Percentiles rank a stretch among this genome's conserved stretches.
These are phyloP conservation scores for Coemansia sp. DNA, from an alignment of 192 early-diverging fungal genomes.

Conservation along the genomic window DNA sequence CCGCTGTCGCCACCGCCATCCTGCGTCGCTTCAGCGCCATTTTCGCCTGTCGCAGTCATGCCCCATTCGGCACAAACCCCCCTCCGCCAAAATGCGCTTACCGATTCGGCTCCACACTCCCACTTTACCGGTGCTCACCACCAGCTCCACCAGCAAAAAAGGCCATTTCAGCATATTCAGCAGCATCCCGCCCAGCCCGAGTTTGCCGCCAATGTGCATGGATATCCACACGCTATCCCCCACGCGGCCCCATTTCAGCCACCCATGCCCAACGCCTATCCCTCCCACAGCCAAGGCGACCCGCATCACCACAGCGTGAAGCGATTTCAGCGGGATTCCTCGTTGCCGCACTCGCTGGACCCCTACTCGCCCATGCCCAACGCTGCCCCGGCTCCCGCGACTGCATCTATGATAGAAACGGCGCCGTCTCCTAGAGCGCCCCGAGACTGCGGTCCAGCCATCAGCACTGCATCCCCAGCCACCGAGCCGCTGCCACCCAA, in stretches of 20 bases:
- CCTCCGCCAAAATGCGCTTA: conserved; percentile 11
- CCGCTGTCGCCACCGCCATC: conserved; percentile 27
- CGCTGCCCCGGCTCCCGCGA: neutral
- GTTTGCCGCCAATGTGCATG: neutral
- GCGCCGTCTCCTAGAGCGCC: neutral
- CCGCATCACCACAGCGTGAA: neutral
- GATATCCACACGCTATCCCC: neutral
- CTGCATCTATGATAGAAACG: no score
- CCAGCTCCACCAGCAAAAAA: conserved; percentile 7
- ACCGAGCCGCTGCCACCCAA: conserved; percentile 1
- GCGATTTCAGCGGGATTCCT: conserved; percentile 22
- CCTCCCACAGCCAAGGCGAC: conserved; percentile 7
- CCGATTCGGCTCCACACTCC: conserved; percentile 6
- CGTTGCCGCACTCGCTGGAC: conserved; percentile 8
- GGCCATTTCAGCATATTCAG: neutral
- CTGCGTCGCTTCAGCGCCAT: conserved; percentile 6
- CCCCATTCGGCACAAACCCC: neutral
- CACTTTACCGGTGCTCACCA: neutral
- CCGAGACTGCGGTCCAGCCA: conserved; percentile 15
- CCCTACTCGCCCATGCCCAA: conserved; percentile 9
- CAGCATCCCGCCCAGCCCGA: conserved; percentile 14
- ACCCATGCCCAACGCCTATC: neutral
- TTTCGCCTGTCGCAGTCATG: conserved; percentile 10
- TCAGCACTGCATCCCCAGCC: conserved; percentile 8
- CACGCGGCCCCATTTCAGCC: neutral